Base-by-base conservation (phyloP, 768 basidiomycete genomes). In the Boletus subcaerulescens region DNA sequence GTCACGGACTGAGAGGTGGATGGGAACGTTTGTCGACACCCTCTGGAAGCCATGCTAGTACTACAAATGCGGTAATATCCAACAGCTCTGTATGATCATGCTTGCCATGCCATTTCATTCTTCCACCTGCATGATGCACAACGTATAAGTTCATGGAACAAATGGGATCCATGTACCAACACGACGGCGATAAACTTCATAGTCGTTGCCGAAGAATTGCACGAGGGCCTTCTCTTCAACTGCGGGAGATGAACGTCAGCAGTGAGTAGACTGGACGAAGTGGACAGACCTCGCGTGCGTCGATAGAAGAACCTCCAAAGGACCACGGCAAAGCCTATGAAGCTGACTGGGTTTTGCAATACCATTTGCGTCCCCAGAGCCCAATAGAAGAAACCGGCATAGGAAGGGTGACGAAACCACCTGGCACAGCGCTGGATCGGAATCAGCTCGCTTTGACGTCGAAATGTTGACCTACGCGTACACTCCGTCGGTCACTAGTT, bases 301-400 rank as follows among this genome's bases (percentile, higher is more conserved):
- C 76, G 69, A 53, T 85, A 82, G 73, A 99, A 99, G 77, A 98
- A 99, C 45, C 80, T 77, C 84, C 90, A 94, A 6, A 98, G 75
- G 2, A 94, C 70, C 36, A 80, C 58, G 2, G 78, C 64, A 65
- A 89, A 98, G 2, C 83, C 69, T 3, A 85, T 42, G 59, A 91
- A 85, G 14, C 85, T 84, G 15, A 93, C 31, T 0, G 89, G 82
- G 66, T 98, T 99, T 66, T 93, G 93, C 20, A 98, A 77, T 1
- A 93, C 81, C 36, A 98, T 73, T 68, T 99, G 97, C 0, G 93
- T 97, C 3, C 95, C 93, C 26, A 99, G 65, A 0, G 93, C 94
- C 97, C 97, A 98, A 70, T 96, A 98, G 71, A 91, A 96, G 76
- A 98, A 99, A 3, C 95, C 97, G 2, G 91, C 83, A 62, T 99